Evolutionary conservation across 1,284 basidiomycete genomes (phyloP).

Genomic region (Leccinum subspadiceum): DNA sequence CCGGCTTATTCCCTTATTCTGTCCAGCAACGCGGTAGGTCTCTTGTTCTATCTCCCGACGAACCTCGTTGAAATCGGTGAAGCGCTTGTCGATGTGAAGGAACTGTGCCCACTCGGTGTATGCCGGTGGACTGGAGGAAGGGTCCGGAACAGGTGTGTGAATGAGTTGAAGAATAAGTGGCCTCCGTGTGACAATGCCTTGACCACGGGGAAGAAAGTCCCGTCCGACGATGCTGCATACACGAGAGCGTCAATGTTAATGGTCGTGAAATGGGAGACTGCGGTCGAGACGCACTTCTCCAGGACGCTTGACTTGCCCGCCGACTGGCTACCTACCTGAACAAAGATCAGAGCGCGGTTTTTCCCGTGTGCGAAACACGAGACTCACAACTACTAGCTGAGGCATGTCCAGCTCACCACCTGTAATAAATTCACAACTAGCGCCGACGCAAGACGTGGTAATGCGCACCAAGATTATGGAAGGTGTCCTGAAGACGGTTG

Average conservation of each 20-base stretch:
- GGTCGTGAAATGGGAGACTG: slow-evolving; percentile 4
- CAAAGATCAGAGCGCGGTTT: not conserved
- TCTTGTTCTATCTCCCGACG: slow-evolving; percentile 97
- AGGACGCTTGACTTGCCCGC: slow-evolving; percentile 85
- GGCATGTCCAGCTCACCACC: slow-evolving; percentile 87
- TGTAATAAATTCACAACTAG: slow-evolving; percentile 34
- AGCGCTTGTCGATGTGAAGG: slow-evolving; percentile 93
- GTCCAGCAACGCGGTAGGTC: slow-evolving; percentile 95
- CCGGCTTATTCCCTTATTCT: slow-evolving; percentile 98
- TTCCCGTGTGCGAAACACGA: slow-evolving; percentile 13
- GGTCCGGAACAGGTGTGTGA: slow-evolving; percentile 69
- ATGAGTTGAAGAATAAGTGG: slow-evolving; percentile 95
- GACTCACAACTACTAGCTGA: slow-evolving; percentile 72
- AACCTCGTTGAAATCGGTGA: slow-evolving; percentile 94
- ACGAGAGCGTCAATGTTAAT: not conserved
- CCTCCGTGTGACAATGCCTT: slow-evolving; percentile 93
- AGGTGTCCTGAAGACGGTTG: slow-evolving; percentile 92
- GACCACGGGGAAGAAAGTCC: slow-evolving; percentile 93
- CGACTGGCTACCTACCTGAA: slow-evolving; percentile 81
- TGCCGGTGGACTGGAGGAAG: slow-evolving; percentile 42
- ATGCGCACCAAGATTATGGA: slow-evolving; percentile 72
- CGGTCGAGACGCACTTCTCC: slow-evolving; percentile 62
- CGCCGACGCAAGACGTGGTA: slow-evolving; percentile 6
- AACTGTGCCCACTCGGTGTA: slow-evolving; percentile 94
- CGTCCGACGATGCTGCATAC: slow-evolving; percentile 80